A percentile compares a stretch with the other conserved stretches of the same genome.
Evolutionary conservation across 2,329 filamentous ascomycete species (phyloP).

Genomic region (Colletotrichum aenigma): DNA sequence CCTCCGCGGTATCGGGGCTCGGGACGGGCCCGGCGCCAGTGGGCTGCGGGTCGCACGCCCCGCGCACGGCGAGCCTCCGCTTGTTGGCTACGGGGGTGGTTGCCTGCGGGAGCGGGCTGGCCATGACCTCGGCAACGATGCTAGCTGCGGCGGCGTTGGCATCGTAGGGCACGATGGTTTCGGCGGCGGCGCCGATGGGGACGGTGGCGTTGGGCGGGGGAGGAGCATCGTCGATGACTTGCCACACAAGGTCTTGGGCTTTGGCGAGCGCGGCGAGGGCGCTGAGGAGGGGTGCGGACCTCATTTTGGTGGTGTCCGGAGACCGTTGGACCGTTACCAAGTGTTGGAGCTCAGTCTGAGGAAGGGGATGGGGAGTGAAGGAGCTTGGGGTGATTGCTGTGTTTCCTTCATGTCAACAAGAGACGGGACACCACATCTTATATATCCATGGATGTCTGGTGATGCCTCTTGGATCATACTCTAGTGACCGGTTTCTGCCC

Average conservation of each 20-base stretch:
- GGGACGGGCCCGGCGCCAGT: not conserved
- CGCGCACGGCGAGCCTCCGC: not conserved
- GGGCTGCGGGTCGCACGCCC: not conserved
- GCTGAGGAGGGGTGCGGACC: not conserved
- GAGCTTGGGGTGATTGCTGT: not conserved
- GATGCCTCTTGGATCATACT: not conserved
- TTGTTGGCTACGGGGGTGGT: not conserved
- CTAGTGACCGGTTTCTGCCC: not conserved
- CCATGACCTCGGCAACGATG: not conserved
- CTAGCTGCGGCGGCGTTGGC: not conserved
- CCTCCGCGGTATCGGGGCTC: not conserved
- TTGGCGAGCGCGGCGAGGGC: not conserved
- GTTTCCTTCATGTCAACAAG: accelerated
- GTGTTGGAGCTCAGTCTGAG: not conserved
- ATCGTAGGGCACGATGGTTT: not conserved
- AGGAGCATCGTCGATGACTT: not conserved
- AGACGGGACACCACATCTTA: not conserved
- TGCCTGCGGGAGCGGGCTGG: not conserved
- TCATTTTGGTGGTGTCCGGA: not conserved
- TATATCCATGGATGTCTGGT: no score
- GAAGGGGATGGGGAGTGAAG: not conserved
- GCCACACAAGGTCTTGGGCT: not conserved
- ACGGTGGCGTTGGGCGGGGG: not conserved
- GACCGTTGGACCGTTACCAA: accelerated
- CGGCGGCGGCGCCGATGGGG: not conserved